phyloP scores from a whole-genome alignment of 345 rosid genomes.

The Citrus inodora region DNA sequence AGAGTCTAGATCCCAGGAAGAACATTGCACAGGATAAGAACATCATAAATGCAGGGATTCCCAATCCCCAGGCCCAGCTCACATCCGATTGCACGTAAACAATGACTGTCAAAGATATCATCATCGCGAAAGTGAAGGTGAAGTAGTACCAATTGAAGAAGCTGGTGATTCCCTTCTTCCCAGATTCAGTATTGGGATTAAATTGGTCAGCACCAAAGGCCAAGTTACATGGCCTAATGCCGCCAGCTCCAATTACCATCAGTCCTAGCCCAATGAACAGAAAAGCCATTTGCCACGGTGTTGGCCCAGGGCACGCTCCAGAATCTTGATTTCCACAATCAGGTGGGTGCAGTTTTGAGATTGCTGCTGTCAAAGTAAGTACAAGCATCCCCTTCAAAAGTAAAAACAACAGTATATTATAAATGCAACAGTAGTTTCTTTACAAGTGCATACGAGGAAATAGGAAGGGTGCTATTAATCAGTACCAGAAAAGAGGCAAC shows the following conservation, averaged over 20 bases:
- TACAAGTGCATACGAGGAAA: not conserved
- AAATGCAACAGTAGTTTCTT: not conserved
- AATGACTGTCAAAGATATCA: slow-evolving; percentile 38
- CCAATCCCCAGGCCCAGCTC: slow-evolving; percentile 59
- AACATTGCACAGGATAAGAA: slow-evolving; percentile 33
- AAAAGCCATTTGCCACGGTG: slow-evolving; percentile 33
- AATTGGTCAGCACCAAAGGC: slow-evolving; percentile 63
- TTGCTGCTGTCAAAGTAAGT: slow-evolving; percentile 37
- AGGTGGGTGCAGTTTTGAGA: slow-evolving; percentile 38
- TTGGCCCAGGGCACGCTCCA: slow-evolving; percentile 22
- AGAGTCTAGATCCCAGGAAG: slow-evolving; percentile 38
- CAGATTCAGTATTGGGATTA: slow-evolving; percentile 39
- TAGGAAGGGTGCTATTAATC: not conserved
- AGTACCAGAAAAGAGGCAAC: slow-evolving; percentile 57
- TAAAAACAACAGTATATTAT: not conserved
- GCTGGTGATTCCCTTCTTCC: slow-evolving; percentile 39
- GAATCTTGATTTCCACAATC: slow-evolving; percentile 15
- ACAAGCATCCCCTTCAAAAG: slow-evolving; percentile 40
- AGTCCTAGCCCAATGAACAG: slow-evolving; percentile 30
- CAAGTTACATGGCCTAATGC: slow-evolving; percentile 51
- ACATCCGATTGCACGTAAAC: slow-evolving; percentile 52
- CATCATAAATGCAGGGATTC: slow-evolving; percentile 48
- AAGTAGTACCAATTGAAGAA: slow-evolving; percentile 63
- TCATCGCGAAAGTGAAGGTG: slow-evolving; percentile 43
- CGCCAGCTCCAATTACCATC: slow-evolving; percentile 43